Base-by-base conservation (phyloP, 306 rosid species). In the Vigna radiata region DNA sequence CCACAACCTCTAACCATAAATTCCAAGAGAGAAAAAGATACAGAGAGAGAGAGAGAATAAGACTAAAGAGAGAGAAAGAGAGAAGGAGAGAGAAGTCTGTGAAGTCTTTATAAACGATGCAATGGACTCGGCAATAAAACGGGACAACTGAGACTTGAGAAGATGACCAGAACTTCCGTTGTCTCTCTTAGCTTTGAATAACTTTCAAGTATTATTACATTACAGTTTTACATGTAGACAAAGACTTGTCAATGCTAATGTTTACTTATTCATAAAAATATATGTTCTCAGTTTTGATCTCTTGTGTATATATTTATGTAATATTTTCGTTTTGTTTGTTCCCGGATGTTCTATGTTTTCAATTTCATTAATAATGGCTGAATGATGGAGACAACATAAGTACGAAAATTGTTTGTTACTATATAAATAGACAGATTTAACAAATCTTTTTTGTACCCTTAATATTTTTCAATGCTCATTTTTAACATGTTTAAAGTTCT, bases 1-100 rank as follows among this genome's bases (percentile, higher is more conserved):
- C 91, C 93, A 88, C 88, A 90, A 85, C 75, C 86, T 79, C 86
- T 85, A 85, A 79, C 93, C 90, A 90, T 90, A 73, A 87, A 88
- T 81, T 60, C 60, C 54, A 25, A 62, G 33, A 29, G 65, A 67
- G 37, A 44, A 54, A 67, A 39, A 64, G 39, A 48, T 23, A 10
- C 15, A 64, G 23, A 61, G n/a, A 21, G 27, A 64, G 23, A 61
- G n/a, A 21, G 27, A 59, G 29, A 59, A 44, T 44, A 12, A 44
- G 49, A 44, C 49, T 44, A 3, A 3, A 44, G 49, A 29, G 3
- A 44, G 15, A 36, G 81, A 70, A 73, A 70, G 76, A 47, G 72
- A 70, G 66, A 64, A 58, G 66, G 76, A 47, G 72, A 70, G 66
- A 64, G 63, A 61, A 61, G 65, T 67, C 72, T 53, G 78, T 72